Percentiles rank a stretch among this genome's conserved stretches.
phyloP scores from a whole-genome alignment of 352 stramenopile species.

The Pelagophyceae sp. region DNA sequence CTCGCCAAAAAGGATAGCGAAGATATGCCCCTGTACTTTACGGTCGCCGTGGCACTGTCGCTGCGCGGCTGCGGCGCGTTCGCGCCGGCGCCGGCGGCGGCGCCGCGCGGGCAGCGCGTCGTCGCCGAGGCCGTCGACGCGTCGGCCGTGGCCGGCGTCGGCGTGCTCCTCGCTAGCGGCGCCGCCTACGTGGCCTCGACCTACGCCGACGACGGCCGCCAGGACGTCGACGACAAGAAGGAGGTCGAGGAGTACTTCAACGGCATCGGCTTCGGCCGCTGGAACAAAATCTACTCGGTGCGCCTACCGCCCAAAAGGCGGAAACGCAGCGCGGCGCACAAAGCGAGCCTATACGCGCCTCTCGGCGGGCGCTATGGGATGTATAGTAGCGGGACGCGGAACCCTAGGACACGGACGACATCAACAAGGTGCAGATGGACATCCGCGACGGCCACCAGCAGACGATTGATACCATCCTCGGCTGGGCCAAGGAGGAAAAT shows the following conservation, averaged over 20 bases:
- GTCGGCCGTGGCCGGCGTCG: background rate
- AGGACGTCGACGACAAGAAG: conserved; percentile 36
- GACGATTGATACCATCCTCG: conserved; percentile 73
- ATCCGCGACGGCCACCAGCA: conserved; percentile 65
- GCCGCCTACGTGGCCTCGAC: no score
- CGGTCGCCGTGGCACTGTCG: background rate
- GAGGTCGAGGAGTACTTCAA: conserved; percentile 75
- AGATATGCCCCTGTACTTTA: no score
- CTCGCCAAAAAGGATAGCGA: no score
- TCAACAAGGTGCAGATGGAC: conserved; percentile 67
- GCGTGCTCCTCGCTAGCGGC: background rate
- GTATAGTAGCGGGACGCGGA: conserved; percentile 5
- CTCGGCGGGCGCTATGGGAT: no score
- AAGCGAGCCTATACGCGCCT: no score
- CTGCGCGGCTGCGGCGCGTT: no score
- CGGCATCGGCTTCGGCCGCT: conserved; percentile 62
- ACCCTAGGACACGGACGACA: conserved; percentile 47
- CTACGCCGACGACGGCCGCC: background rate
- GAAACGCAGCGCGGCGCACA: no score
- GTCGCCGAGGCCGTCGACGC: background rate
- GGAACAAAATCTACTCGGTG: conserved; percentile 70
- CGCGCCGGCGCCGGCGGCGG: no score
- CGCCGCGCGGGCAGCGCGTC: no score
- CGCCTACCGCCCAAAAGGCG: conserved; percentile 28
- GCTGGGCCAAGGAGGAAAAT: conserved; percentile 55